Base-by-base conservation (phyloP, 805 yeast genomes). In the Saccharomycopsis sp. region DNA sequence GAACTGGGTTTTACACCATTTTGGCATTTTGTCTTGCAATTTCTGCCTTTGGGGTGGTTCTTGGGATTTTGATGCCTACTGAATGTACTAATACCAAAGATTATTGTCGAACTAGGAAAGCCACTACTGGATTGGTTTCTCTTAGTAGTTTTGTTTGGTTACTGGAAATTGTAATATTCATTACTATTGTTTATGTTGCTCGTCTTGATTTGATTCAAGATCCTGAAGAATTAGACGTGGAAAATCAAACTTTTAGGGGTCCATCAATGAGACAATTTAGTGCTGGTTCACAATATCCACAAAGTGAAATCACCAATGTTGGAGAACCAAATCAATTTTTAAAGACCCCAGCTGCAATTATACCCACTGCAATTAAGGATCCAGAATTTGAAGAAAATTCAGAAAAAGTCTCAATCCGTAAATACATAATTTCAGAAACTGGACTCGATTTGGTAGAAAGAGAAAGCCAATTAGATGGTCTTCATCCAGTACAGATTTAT, bases 131-230 rank as follows among this genome's bases (percentile, higher is more conserved):
- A 3, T 20, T 46, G 19, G 48, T 46, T 12, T 38, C 40, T 28
- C 30, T 46, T 15, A 44, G 47, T 32, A 36, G 48, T 18, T 46
- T 46, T 31, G 14, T 44, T 13, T 46, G 49, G 47, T 35, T 46
- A 13, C 44, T 40, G n/a, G 49, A 44, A 30, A 17, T 43, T 17
- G 45, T 46, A 3, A 38, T 44, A 6, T 44, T 40, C 10, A 14
- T 40, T 8, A 46, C 49, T 10, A 46, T 46, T 28, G 23, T 44
- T 21, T 46, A 44, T 29, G 42, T 46, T 6, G 34, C 49, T 14
- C 19, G 28, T 23, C 30, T 41, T 36, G 43, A 44, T 25, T 26
- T 44, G 17, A 40, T 44, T 21, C 47, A 44, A 29, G 43, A 42
- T 27, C 43, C 43, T 4, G 21, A 27, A n/a, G 37, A 35, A 31